phyloP scores from a whole-genome alignment of 805 yeast genomes.

The Myxozyma monticola region DNA sequence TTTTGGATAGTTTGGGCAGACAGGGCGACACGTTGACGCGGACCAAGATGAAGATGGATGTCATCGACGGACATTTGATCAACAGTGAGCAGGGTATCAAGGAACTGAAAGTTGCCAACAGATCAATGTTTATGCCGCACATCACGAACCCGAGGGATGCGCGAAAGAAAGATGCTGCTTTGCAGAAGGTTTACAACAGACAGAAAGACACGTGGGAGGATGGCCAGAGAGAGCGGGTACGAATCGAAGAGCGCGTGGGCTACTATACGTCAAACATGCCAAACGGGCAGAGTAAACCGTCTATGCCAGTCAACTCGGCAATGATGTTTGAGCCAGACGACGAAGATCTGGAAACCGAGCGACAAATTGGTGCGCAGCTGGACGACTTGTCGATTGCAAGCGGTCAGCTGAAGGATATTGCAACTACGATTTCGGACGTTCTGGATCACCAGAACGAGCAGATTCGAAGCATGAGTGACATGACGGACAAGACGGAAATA shows the following conservation, averaged over 20 bases:
- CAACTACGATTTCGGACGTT: background rate
- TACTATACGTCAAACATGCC: constrained; percentile 53
- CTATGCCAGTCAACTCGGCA: constrained; percentile 48
- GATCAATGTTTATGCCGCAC: constrained; percentile 7
- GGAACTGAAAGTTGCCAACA: background rate
- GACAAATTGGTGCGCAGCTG: constrained; percentile 3
- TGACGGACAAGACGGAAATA: no score
- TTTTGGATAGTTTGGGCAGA: background rate
- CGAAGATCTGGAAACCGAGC: constrained; percentile 13
- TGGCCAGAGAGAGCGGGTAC: constrained; percentile 20
- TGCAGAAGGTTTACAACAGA: background rate
- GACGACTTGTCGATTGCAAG: background rate
- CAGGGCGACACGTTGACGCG: constrained; percentile 5
- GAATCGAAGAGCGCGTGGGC: constrained; percentile 19
- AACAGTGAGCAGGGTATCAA: background rate
- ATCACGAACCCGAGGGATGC: background rate
- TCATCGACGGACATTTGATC: background rate
- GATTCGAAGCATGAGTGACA: background rate
- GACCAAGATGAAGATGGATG: background rate
- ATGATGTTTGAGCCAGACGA: constrained; percentile 20
- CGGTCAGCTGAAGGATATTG: background rate
- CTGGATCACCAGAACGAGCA: background rate
- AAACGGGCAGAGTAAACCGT: constrained; percentile 58
- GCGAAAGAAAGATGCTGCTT: background rate
- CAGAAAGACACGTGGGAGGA: constrained; percentile 9